Percentiles rank a stretch among this genome's conserved stretches.
Evolutionary conservation across 2,329 filamentous ascomycete genomes (phyloP).

Genomic region (Colletotrichum spaethianum): DNA sequence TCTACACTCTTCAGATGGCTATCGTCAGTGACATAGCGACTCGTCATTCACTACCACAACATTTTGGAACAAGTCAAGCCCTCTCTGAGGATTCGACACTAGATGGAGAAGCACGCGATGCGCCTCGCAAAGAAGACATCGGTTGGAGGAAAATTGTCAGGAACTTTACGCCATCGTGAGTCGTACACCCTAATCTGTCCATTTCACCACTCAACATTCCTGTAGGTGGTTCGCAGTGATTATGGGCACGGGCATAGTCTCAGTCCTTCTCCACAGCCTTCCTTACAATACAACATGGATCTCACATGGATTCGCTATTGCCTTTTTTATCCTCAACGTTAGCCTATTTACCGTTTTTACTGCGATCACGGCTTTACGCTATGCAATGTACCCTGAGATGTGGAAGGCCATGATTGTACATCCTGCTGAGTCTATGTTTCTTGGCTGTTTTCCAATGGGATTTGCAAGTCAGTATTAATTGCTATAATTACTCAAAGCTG

Average conservation of each 20-base stretch:
- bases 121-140: constrained; percentile 51
- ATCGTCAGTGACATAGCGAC: neutral
- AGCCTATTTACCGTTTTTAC: constrained; percentile 70
- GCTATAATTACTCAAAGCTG: constrained; percentile 25
- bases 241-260: constrained; percentile 79
- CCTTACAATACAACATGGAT: constrained; percentile 73
- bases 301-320: constrained; percentile 57
- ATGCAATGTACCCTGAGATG: constrained; percentile 75
- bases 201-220: neutral
- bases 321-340: constrained; percentile 74
- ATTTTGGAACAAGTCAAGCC: neutral
- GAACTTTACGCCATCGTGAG: constrained; percentile 70
- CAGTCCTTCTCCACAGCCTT: constrained; percentile 72
- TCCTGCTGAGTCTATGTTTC: constrained; percentile 76
- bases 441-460: constrained; percentile 79
- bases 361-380: constrained; percentile 70
- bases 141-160: constrained; percentile 63
- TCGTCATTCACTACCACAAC: neutral
- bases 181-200: constrained; percentile 21
- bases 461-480: constrained; percentile 64
- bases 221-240: constrained; percentile 71
- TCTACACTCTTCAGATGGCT: constrained; percentile 2
- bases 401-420: constrained; percentile 77
- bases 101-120: neutral
- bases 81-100: neutral